phyloP scores from a whole-genome alignment of 2,329 filamentous ascomycete species.

The Geoglossum cookeanum region DNA sequence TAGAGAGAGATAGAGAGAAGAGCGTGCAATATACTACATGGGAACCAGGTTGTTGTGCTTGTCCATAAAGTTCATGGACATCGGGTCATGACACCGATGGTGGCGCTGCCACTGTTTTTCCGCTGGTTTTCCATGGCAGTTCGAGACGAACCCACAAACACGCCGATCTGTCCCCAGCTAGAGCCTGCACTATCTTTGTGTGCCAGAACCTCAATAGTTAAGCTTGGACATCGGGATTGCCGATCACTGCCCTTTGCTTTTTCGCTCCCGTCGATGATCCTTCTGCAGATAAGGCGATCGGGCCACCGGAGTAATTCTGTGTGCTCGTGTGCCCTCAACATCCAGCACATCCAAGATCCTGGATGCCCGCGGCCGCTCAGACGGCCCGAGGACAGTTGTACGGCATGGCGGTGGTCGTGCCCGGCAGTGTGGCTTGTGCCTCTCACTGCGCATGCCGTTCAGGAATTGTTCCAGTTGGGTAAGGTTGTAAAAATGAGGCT shows the following conservation, averaged over 20 bases:
- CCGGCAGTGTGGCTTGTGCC: background rate
- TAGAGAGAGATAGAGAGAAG: too few relatives aligned
- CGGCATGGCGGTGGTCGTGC: background rate
- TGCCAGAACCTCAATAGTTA: background rate
- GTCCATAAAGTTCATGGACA: background rate
- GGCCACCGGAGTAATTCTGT: background rate
- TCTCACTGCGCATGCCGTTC: background rate
- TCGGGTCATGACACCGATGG: background rate
- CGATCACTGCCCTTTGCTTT: conserved; percentile 1
- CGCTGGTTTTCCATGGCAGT: background rate
- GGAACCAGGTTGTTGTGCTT: too few relatives aligned
- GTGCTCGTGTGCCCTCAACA: background rate
- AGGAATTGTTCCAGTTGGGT: background rate
- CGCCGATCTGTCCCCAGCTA: background rate
- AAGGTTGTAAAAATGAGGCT: background rate
- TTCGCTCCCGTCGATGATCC: background rate
- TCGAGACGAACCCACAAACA: background rate
- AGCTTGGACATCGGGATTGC: background rate
- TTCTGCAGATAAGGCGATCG: background rate
- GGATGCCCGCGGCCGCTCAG: background rate
- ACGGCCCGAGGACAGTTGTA: background rate
- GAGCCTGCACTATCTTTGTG: background rate
- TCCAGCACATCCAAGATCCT: background rate
- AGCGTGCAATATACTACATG: too few relatives aligned
- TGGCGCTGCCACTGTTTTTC: background rate